Evolutionary conservation across 768 basidiomycete genomes (phyloP).

Genomic region (Rhodocollybia butyracea): DNA sequence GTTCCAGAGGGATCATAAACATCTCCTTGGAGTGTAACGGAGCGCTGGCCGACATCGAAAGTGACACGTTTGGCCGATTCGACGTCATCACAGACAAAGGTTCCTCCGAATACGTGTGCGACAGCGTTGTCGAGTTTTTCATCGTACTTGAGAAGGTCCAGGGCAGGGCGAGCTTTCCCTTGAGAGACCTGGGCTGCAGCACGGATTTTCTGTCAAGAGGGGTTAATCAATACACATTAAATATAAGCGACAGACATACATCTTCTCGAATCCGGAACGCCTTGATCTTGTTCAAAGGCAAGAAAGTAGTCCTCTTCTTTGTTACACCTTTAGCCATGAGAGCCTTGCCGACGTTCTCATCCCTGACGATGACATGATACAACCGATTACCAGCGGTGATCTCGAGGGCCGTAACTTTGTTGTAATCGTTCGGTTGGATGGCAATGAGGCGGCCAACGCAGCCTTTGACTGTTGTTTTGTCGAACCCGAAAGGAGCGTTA

Average conservation of each 20-base stretch:
- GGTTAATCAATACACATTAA: neutral
- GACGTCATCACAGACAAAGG: conserved; percentile 87
- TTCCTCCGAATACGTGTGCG: conserved; percentile 90
- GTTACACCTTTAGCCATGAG: conserved; percentile 72
- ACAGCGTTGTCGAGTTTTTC: conserved; percentile 85
- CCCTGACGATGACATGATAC: conserved; percentile 91
- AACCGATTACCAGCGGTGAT: conserved; percentile 87
- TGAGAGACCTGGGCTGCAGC: conserved; percentile 70
- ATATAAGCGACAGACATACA: conserved; percentile 32
- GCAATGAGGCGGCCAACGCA: conserved; percentile 87
- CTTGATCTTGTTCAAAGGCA: conserved; percentile 90
- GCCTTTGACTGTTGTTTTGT: conserved; percentile 85
- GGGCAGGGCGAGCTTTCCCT: conserved; percentile 79
- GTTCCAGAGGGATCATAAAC: conserved; percentile 96
- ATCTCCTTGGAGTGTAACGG: conserved; percentile 92
- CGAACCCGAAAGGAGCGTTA: conserved; percentile 74
- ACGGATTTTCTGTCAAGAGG: conserved; percentile 60
- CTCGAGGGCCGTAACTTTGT: conserved; percentile 88
- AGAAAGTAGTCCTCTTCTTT: conserved; percentile 87
- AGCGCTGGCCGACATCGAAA: conserved; percentile 74
- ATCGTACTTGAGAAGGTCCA: conserved; percentile 85
- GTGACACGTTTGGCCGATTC: conserved; percentile 86
- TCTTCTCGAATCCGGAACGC: conserved; percentile 41
- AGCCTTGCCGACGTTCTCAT: conserved; percentile 84
- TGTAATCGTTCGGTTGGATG: conserved; percentile 63